Base-by-base conservation (phyloP, 768 basidiomycete species). In the Lentinula sp. region DNA sequence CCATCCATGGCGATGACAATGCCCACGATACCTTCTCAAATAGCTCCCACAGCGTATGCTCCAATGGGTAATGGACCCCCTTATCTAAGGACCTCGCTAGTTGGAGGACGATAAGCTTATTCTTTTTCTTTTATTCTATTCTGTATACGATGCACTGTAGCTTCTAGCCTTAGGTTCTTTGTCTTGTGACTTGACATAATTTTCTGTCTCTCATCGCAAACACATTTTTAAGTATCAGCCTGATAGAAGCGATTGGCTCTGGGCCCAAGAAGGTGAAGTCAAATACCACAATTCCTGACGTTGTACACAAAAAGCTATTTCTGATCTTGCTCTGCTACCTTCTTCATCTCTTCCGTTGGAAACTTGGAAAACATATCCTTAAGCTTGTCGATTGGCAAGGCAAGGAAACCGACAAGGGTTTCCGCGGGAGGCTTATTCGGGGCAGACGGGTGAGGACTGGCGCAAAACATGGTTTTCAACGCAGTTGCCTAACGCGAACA, bases 41-140 rank as follows among this genome's bases (percentile, higher is more conserved):
- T 84, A 61, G 77, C 80, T 10, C 73, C 80, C 43, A 76, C 84
- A 59, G 77, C 84, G 48, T 89, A 87, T 70, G 83, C 80, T 21
- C 79, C 84, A 4, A 80, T 89, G 79, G 73, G 76, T 15, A 86
- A 81, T 67, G 86, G 84, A 35, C 84, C 58, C 35, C 32, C 84
- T 16, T 89, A 86, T 68, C 77, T 89, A 74, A 82, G 88, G 62
- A 79, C 85, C 63, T 78, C 88, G 58, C 84, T 84, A 46, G 79
- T 80, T 8, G 79, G 78, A 56, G 76, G 84, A 66, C 83, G 75
- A 74, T 51, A 54, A 65, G 46, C 35, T 39, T 60, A 62, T 58
- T 60, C 31, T 56, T n/a, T 37, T 21, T 61, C 34, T 37, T 60
- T 13, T 48, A 4, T 40, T 34, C n/a, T 35, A 18, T 15, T n/a